These are phyloP conservation scores for Fusarium tjaetaba DNA, from an alignment of 2,329 filamentous ascomycete genomes.

Conservation along the genomic window DNA sequence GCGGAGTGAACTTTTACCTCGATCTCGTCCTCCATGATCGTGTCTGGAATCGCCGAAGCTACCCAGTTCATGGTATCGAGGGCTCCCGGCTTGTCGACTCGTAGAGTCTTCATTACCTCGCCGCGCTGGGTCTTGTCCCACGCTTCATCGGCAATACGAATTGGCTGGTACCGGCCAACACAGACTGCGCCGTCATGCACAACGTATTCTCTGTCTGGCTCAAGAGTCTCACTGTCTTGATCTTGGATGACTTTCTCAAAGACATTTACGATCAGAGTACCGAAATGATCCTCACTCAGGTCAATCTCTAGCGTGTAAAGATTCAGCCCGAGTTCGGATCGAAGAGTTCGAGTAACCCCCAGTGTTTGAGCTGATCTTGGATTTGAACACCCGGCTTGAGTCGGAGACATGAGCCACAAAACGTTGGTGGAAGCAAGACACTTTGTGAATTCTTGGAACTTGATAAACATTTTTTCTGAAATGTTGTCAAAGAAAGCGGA, in stretches of 20 bases:
- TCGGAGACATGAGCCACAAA: not conserved
- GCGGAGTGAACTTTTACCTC: slow-evolving; percentile 1
- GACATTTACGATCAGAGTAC: not conserved
- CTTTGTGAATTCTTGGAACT: not conserved
- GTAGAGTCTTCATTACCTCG: not conserved
- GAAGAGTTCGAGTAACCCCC: slow-evolving; percentile 5
- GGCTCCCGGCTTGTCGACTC: not conserved
- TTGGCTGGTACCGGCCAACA: slow-evolving; percentile 4
- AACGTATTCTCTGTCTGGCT: slow-evolving; percentile 10
- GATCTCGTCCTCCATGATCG: not conserved
- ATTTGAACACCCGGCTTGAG: not conserved
- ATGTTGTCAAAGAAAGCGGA: slow-evolving; percentile 7
- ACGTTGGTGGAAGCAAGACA: not conserved
- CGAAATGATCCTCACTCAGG: not conserved
- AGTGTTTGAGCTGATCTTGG: slow-evolving; percentile 5
- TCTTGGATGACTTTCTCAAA: slow-evolving; percentile 3
- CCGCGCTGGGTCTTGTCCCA: not conserved
- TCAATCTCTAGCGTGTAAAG: slow-evolving; percentile 15
- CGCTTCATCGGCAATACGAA: not conserved
- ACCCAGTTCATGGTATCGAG: slow-evolving; percentile 8
- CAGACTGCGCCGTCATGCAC: not conserved
- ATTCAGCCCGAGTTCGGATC: slow-evolving; percentile 3
- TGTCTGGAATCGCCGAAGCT: not conserved
- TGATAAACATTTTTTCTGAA: not conserved
- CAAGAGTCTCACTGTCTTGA: not conserved